Percentiles rank a stretch among this genome's conserved stretches.
These are phyloP conservation scores for Mortierella sp. DNA, from an alignment of 371 early-diverging fungal genomes.

Conservation along the genomic window DNA sequence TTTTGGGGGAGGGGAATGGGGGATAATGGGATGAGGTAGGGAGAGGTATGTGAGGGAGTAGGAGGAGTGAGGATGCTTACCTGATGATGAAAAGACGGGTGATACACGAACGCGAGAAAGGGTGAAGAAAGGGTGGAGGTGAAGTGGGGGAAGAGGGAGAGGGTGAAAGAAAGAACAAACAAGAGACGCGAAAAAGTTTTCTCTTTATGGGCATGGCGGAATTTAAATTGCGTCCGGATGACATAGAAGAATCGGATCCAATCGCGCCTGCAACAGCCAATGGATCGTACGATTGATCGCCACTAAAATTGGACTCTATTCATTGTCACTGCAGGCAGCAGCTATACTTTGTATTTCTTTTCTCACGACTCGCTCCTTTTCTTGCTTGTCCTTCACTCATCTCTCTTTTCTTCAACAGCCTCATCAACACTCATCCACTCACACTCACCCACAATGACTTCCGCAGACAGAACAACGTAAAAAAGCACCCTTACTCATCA, in stretches of 20 bases:
- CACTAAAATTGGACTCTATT: not conserved
- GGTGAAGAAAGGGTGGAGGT: not conserved
- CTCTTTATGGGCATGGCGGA: not conserved
- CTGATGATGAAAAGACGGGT: not conserved
- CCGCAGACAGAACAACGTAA: constrained; percentile 4
- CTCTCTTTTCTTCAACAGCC: not conserved
- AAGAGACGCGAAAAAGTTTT: constrained; percentile 9
- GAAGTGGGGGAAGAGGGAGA: not conserved
- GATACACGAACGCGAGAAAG: not conserved
- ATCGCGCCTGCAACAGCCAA: not conserved
- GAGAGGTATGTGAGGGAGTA: not conserved
- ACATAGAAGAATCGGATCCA: not conserved
- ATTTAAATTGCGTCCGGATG: not conserved
- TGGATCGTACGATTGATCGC: constrained; percentile 8
- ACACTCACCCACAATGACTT: not conserved
- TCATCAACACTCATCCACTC: not conserved
- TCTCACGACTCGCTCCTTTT: not conserved
- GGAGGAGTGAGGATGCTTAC: not conserved
- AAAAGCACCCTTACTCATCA: not conserved
- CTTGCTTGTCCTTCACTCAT: not conserved
- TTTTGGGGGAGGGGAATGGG: not conserved
- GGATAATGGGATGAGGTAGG: not conserved
- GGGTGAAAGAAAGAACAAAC: constrained; percentile 14
- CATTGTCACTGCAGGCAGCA: no score
- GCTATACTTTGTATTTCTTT: not conserved